Evolutionary conservation across 2,329 filamentous ascomycete species (phyloP), one percentile per base, ranked within the genome.

Genomic region (Fusarium marasasianum): DNA sequence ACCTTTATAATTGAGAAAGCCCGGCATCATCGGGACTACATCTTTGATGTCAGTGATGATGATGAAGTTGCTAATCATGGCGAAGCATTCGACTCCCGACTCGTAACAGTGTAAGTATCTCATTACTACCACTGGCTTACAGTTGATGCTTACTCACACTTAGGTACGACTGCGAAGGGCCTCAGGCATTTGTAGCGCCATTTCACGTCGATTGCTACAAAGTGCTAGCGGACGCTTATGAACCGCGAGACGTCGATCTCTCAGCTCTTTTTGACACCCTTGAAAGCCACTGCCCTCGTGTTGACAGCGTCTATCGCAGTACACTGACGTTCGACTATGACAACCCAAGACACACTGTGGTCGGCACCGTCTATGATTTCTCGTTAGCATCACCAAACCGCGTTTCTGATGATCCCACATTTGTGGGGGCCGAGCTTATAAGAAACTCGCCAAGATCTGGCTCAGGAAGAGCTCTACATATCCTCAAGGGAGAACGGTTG

Each of bases 231-330:
- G 45, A 50, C 22, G 47, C 7, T n/a, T 18, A 12, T 31, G 22
- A 50, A n/a, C 47, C 47, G 20, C 10, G 10, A n/a, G 14, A n/a
- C 3, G 10, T 33, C 8, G 10, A n/a, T 50, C 29, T 50, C 14
- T 17, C 20, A 1, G 10, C 47, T 33, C 7, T 50, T 33, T 50
- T 13, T 18, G 47, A 33, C 10, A 31, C 26, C 11, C 10, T 50
- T n/a, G 29, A n/a, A 31, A 33, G 15, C 20, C 3, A 33, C 22
- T 50, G 47, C 8, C 20, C 8, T 5, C 45, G 14, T 5, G 26
- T 8, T 1, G 3, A n/a, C 4, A 22, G 45, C 8, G 10, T 8
- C 26, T 8, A 2, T 48, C 4, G 9, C 26, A 4, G 4, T 11
- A 3, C 4, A 15, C 13, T 50, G 15, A 1, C 17, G 3, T 33